phyloP scores from a whole-genome alignment of 805 yeast genomes.

The Cyberlindnera amylophila region DNA sequence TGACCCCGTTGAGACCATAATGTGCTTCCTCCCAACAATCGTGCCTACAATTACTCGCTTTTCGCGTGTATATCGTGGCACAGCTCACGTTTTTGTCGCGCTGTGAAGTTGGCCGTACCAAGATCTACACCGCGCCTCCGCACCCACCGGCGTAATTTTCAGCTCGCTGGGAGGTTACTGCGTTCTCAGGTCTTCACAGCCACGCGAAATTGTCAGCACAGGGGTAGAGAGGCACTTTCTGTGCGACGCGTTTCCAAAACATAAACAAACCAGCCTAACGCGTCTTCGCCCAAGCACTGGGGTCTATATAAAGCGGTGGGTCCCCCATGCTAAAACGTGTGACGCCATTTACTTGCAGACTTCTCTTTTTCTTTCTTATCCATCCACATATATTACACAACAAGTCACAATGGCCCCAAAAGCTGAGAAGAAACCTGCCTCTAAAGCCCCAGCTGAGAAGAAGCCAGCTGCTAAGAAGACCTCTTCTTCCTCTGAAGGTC shows the following conservation, averaged over 20 bases:
- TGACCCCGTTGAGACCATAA: no score
- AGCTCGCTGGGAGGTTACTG: neutral
- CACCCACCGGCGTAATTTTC: no score
- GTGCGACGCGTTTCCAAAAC: neutral
- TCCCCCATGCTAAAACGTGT: slow-evolving; percentile 1
- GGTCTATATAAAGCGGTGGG: slow-evolving; percentile 1
- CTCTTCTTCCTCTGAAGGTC: slow-evolving; percentile 71
- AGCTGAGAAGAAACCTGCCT: slow-evolving; percentile 64
- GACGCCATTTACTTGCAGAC: neutral
- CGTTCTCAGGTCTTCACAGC: slow-evolving; percentile 1
- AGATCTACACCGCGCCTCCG: neutral
- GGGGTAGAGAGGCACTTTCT: neutral
- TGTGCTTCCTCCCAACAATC: neutral
- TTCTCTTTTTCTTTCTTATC: slow-evolving; percentile 2
- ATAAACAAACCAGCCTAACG: slow-evolving; percentile 4
- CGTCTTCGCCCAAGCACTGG: neutral
- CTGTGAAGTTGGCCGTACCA: neutral
- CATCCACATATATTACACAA: slow-evolving; percentile 10
- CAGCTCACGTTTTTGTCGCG: neutral
- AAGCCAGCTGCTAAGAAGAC: slow-evolving; percentile 86
- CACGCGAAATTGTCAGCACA: slow-evolving; percentile 6
- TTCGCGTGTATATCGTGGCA: neutral
- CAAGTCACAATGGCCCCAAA: slow-evolving; percentile 58
- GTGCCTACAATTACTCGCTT: neutral
- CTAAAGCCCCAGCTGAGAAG: slow-evolving; percentile 95